Percentiles rank a stretch among this genome's conserved stretches.
Conservation (phyloP, 2,329 filamentous ascomycete species). For the Fusarium burgessii region DNA sequence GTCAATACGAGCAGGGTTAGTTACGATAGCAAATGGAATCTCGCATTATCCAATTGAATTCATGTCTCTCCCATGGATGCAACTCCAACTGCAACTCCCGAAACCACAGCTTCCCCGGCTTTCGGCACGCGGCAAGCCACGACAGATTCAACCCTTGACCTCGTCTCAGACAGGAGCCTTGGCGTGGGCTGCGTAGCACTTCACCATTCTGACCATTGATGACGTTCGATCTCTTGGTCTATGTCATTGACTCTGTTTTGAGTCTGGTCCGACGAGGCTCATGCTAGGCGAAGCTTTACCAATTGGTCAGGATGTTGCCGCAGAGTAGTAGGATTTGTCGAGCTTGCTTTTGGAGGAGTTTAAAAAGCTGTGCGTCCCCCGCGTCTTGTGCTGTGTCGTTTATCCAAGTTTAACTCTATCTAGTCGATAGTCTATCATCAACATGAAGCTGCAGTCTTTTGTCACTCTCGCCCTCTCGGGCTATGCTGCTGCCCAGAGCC, state of each 20-base stretch:
- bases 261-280: slow-evolving; percentile 23
- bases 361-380: slow-evolving; percentile 17
- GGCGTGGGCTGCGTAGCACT: slow-evolving; percentile 27
- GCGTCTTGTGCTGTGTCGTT: not conserved
- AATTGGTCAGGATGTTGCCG: slow-evolving; percentile 31
- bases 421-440: slow-evolving; percentile 14
- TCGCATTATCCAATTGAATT: slow-evolving; percentile 23
- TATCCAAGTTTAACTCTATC: slow-evolving; percentile 9
- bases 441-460: slow-evolving; percentile 41
- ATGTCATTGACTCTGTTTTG: slow-evolving; percentile 43
- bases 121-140: slow-evolving; percentile 26
- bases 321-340: slow-evolving; percentile 4
- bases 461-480: slow-evolving; percentile 36
- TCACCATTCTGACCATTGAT: slow-evolving; percentile 30
- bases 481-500: slow-evolving; percentile 40
- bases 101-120: slow-evolving; percentile 8
- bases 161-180: slow-evolving; percentile 15
- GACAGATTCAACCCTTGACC: slow-evolving; percentile 17
- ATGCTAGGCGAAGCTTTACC: slow-evolving; percentile 10
- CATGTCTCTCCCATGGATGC: not conserved
- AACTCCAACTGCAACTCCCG: slow-evolving; percentile 14
- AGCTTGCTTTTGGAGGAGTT: slow-evolving; percentile 5
- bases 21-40: slow-evolving; percentile 30
- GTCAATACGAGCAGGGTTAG: slow-evolving; percentile 19
- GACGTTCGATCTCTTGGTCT: slow-evolving; percentile 34